These are phyloP conservation scores for Massariosphaeria phaeospora DNA, from an alignment of 495 filamentous ascomycete species.

Conservation along the genomic window DNA sequence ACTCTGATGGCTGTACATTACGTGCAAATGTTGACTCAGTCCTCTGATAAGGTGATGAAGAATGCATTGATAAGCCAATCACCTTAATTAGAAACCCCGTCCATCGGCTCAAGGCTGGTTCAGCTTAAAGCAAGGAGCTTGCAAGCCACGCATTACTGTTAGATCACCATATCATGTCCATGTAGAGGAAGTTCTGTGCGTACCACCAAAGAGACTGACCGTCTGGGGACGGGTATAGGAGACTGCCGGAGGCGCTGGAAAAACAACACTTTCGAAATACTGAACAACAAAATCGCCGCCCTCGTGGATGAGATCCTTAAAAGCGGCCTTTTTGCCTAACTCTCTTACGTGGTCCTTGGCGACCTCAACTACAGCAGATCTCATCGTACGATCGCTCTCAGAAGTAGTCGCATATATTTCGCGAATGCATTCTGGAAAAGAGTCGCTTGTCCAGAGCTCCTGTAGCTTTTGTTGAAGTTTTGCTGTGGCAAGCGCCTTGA, in stretches of 20 bases:
- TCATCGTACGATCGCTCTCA: conserved; percentile 5
- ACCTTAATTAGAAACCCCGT: too few relatives aligned
- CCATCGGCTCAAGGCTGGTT: too few relatives aligned
- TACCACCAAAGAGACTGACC: too few relatives aligned
- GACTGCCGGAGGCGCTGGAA: conserved; percentile 19
- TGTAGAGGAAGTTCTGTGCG: too few relatives aligned
- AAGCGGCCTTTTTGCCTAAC: conserved; percentile 9
- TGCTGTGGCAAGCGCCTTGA: conserved; percentile 5
- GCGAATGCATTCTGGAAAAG: conserved; percentile 9
- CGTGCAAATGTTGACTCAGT: too few relatives aligned
- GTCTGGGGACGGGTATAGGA: too few relatives aligned
- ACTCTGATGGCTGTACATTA: too few relatives aligned
- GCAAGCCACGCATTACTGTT: too few relatives aligned
- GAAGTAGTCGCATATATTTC: conserved; percentile 11
- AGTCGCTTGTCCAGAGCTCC: conserved; percentile 11
- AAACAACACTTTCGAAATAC: conserved; percentile 1
- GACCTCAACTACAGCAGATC: conserved; percentile 9
- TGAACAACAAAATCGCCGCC: conserved; percentile 17
- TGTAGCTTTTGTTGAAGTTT: conserved; percentile 14
- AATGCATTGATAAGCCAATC: too few relatives aligned
- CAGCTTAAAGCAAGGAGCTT: too few relatives aligned
- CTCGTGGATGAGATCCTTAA: conserved; percentile 11
- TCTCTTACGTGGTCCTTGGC: not conserved
- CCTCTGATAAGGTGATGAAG: too few relatives aligned
- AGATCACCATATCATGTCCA: too few relatives aligned